A percentile compares a stretch with the other conserved stretches of the same genome.
Evolutionary conservation across 225 moss, liverwort and hornwort species (phyloP).

Genomic region (Climacium dendroides): DNA sequence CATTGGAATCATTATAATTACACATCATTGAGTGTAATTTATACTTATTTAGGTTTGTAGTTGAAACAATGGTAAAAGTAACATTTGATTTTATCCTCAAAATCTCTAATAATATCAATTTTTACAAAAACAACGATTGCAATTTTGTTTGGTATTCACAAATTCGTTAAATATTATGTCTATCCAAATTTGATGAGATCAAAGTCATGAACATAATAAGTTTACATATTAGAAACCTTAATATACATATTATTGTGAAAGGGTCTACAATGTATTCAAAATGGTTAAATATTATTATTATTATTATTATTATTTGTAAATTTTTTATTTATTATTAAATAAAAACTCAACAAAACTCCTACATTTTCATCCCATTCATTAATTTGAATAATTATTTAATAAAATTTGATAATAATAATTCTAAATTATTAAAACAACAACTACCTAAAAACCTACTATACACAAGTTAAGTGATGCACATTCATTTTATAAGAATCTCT

Average conservation of each 20-base stretch:
- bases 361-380: neutral
- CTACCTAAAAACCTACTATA: fast-evolving
- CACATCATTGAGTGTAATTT: neutral
- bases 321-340: neutral
- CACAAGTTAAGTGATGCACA: neutral
- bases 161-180: neutral
- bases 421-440: neutral
- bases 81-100: neutral
- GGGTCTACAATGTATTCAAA: neutral
- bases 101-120: neutral
- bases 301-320: neutral
- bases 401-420: neutral
- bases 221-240: neutral
- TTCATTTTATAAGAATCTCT: neutral
- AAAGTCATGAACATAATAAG: neutral
- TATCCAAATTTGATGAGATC: neutral
- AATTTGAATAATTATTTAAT: neutral
- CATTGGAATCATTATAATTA: neutral
- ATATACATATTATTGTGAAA: neutral
- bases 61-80: neutral
- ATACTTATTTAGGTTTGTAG: neutral
- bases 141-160: neutral
- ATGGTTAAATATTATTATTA: too few species aligned
- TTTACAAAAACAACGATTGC: neutral
- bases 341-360: neutral